These are phyloP conservation scores for Boletus sp. DNA, from an alignment of 768 basidiomycete genomes.

Conservation along the genomic window DNA sequence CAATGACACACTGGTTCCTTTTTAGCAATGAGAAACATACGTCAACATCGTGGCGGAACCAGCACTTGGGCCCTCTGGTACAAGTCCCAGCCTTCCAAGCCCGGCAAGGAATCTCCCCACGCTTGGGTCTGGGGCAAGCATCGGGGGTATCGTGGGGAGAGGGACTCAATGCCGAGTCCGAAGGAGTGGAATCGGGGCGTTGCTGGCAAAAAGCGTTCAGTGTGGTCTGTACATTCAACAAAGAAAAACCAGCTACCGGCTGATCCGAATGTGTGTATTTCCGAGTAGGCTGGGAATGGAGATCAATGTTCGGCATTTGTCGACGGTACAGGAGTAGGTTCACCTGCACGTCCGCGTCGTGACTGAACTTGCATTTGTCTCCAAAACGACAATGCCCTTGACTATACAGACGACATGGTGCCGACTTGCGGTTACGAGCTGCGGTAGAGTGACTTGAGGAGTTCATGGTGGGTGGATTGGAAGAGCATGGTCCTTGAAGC, in stretches of 20 bases:
- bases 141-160: conserved; percentile 8
- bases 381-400: conserved; percentile 30
- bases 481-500: not conserved
- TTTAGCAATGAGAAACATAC: conserved; percentile 17
- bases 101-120: conserved; percentile 21
- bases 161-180: not conserved
- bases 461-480: conserved; percentile 9
- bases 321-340: not conserved
- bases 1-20: not conserved
- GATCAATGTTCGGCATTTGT: not conserved
- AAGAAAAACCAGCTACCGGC: not conserved
- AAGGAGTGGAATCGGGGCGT: not conserved
- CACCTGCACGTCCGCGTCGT: conserved; percentile 14
- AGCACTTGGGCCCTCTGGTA: conserved; percentile 35
- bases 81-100: conserved; percentile 41
- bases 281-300: not conserved
- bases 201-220: not conserved
- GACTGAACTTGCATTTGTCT: conserved; percentile 24
- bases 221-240: not conserved
- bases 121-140: conserved; percentile 23
- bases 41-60: conserved; percentile 32
- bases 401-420: conserved; percentile 19
- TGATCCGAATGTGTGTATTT: not conserved
- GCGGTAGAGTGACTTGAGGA: not conserved
- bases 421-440: conserved; percentile 1